Evolutionary conservation across 2,329 filamentous ascomycete genomes (phyloP).

Genomic region (Albophoma yamanashiensis): DNA sequence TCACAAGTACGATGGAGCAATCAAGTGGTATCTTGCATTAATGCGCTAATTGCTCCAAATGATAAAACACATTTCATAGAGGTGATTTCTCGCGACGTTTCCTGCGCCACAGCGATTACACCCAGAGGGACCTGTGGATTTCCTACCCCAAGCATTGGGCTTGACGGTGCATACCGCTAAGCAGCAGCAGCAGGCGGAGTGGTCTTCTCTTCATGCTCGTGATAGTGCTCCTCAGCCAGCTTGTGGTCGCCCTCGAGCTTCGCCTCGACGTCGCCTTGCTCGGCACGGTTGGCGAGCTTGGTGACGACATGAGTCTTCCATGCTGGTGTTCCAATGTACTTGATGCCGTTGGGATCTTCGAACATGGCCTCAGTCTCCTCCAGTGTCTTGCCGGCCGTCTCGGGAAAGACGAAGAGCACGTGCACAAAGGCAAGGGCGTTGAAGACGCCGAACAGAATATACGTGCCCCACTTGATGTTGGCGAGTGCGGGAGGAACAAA

Average conservation of each 20-base stretch:
- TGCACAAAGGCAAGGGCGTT: conserved; percentile 38
- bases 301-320: conserved; percentile 19
- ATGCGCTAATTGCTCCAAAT: not conserved
- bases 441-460: conserved; percentile 43
- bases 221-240: conserved; percentile 6
- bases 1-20: not conserved
- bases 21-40: not conserved
- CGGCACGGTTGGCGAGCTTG: conserved; percentile 8
- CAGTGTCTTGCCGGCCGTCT: conserved; percentile 43
- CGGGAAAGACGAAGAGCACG: conserved; percentile 44
- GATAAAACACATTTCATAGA: not conserved
- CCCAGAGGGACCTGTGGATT: not conserved
- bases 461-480: conserved; percentile 38
- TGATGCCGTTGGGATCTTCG: conserved; percentile 21
- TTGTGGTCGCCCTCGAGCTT: conserved; percentile 10
- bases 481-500: conserved; percentile 26
- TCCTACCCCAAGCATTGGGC: not conserved
- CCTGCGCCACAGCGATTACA: not conserved
- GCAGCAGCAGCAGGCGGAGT: not conserved
- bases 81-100: not conserved
- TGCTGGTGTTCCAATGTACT: conserved; percentile 18
- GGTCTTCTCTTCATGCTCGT: conserved; percentile 6
- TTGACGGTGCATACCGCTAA: not conserved
- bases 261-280: conserved; percentile 16
- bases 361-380: conserved; percentile 43